These are phyloP conservation scores for Phytophthora melonis DNA, from an alignment of 352 stramenopile genomes.

Conservation along the genomic window DNA sequence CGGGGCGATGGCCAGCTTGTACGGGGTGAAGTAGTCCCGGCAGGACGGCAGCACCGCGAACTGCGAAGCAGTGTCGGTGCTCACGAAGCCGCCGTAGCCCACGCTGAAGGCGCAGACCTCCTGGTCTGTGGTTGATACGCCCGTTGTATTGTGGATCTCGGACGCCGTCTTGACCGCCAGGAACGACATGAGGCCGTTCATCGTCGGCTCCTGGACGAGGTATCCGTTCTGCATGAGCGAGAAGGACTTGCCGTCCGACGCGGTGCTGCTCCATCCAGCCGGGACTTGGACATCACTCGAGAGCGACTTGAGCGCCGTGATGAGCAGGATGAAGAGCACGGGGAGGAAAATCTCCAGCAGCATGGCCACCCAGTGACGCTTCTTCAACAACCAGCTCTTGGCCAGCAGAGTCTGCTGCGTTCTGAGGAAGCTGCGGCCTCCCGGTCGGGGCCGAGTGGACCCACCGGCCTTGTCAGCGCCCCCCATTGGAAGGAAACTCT, in stretches of 20 bases:
- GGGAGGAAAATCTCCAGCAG: conserved; percentile 67
- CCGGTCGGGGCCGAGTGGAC: conserved; percentile 10
- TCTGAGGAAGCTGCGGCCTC: conserved; percentile 16
- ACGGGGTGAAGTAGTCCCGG: conserved; percentile 42
- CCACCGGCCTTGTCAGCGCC: conserved; percentile 18
- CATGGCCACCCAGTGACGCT: conserved; percentile 63
- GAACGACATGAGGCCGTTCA: conserved; percentile 63
- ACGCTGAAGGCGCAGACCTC: conserved; percentile 36
- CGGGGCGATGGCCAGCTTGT: conserved; percentile 63
- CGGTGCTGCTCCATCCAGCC: conserved; percentile 60
- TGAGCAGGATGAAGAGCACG: conserved; percentile 73
- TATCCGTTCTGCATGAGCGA: conserved; percentile 48
- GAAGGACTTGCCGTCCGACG: conserved; percentile 35
- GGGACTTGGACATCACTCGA: conserved; percentile 67
- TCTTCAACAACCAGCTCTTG: conserved; percentile 85
- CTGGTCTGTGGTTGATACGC: conserved; percentile 9
- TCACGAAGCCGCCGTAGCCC: conserved; percentile 48
- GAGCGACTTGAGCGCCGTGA: conserved; percentile 60
- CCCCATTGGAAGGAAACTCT: conserved; percentile 16
- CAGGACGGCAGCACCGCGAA: conserved; percentile 49
- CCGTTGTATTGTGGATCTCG: conserved; percentile 42
- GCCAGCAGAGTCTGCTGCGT: conserved; percentile 60
- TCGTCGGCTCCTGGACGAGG: conserved; percentile 55
- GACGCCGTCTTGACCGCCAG: conserved; percentile 42
- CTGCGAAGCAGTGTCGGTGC: conserved; percentile 42